These are phyloP conservation scores for Saccharomycopsis sp. DNA, from an alignment of 805 yeast species.

Conservation along the genomic window DNA sequence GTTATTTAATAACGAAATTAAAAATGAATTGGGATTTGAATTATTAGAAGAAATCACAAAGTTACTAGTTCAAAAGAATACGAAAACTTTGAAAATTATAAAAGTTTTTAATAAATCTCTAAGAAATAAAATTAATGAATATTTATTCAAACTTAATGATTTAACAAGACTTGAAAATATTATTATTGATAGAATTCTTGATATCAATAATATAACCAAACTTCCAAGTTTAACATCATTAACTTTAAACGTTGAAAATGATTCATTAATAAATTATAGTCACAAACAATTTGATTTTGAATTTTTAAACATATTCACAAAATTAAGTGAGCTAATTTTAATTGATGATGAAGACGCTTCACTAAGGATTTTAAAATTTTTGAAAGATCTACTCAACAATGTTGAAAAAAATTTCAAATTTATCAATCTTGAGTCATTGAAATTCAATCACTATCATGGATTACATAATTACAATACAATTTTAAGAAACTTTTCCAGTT, in stretches of 20 bases:
- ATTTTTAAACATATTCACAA: not conserved
- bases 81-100: constrained; percentile 13
- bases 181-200: constrained; percentile 11
- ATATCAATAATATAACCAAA: constrained; percentile 1
- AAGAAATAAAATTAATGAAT: constrained; percentile 7
- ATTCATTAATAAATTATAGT: constrained; percentile 1
- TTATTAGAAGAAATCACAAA: constrained; percentile 27
- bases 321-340: constrained; percentile 22
- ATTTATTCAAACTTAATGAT: not conserved
- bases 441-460: constrained; percentile 37
- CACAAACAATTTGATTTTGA: not conserved
- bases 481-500: constrained; percentile 24
- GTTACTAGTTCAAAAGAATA: constrained; percentile 12
- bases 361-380: constrained; percentile 25
- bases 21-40: constrained; percentile 21
- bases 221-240: constrained; percentile 20
- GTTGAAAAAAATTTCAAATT: not conserved
- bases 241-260: constrained; percentile 25
- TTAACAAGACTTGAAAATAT: constrained; percentile 12
- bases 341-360: constrained; percentile 30
- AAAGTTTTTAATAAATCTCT: constrained; percentile 12
- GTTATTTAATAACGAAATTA: constrained; percentile 27
- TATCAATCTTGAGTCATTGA: constrained; percentile 27
- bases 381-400: constrained; percentile 19
- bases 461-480: constrained; percentile 30